phyloP scores from a whole-genome alignment of 75 land plant genomes.

The Sequoia sempervirens region DNA sequence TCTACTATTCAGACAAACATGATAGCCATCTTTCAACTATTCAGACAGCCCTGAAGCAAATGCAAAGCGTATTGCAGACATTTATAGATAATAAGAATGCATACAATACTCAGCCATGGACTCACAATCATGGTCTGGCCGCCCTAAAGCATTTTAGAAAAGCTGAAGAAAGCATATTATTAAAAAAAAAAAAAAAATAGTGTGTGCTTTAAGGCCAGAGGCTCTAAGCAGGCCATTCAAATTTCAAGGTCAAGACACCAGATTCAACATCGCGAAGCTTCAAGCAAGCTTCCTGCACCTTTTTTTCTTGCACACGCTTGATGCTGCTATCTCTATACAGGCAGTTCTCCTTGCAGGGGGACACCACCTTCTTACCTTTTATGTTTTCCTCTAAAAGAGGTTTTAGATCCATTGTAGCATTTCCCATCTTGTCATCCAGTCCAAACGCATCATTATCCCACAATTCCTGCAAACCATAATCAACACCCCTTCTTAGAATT shows the following conservation, averaged over 20 bases:
- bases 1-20: no score
- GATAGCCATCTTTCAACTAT: no score
- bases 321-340: background rate
- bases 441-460: conserved; percentile 48
- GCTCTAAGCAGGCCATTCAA: background rate
- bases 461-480: conserved; percentile 24
- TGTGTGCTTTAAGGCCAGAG: no score
- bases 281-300: background rate
- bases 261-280: background rate
- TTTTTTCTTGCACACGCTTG: background rate
- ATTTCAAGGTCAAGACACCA: background rate
- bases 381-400: conserved; percentile 20
- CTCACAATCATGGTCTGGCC: no score
- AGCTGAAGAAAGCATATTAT: no score
- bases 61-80: no score
- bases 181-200: no score
- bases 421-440: conserved; percentile 51
- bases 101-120: no score
- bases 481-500: background rate
- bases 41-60: no score
- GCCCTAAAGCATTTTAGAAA: no score
- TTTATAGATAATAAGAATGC: no score
- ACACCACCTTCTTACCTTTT: conserved; percentile 9
- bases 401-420: conserved; percentile 37
- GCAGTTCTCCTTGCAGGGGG: background rate